Base-by-base conservation (phyloP, 176 grass and related monocot genomes). In the Tillandsia leiboldiana region DNA sequence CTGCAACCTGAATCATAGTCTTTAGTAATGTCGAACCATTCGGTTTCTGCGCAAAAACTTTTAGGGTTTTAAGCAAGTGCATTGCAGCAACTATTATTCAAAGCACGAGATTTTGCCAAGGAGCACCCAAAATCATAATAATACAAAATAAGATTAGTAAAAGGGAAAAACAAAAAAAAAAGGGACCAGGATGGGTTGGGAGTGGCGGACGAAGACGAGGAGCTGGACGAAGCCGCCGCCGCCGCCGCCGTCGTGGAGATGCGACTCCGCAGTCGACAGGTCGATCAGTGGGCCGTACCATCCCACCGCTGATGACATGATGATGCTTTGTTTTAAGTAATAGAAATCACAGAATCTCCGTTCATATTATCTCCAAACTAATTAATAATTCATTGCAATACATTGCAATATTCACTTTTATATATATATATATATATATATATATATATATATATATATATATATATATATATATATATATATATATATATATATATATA, bases 211-310 rank as follows among this genome's bases (percentile, higher is more conserved):
- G 68, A 74, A 29, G 51, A 70, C 84, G 67, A 91, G 78, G 3
- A 87, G 48, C 81, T 87, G 88, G 68, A 87, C 88, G 74, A 91
- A 81, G 2, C 75, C 71, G 63, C 74, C 83, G 29, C 75, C 71
- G 63, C 74, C 83, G 29, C 29, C 29, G 29, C 4, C 33, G 33
- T 42, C 33, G 33, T 42, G 5, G 23, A 86, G 51, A 23, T 91
- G 83, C 12, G 77, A 67, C 72, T 67, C 71, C 53, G 84, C 88
- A 51, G 49, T 74, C n/a, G 81, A 80, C 51, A 91, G 84, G 68
- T 91, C 84, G 81, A 87, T 70, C 26, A 91, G 84, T 20, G 88
- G 88, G 0, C 88, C 88, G 84, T 91, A 91, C 88, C 88, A 91
- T 68, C 88, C 85, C 26, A 86, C 75, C 9, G 73, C 56, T 0